A percentile compares a stretch with the other conserved stretches of the same genome.
phyloP scores from a whole-genome alignment of 257 asterid genomes.

The Ligustrum vulgare region DNA sequence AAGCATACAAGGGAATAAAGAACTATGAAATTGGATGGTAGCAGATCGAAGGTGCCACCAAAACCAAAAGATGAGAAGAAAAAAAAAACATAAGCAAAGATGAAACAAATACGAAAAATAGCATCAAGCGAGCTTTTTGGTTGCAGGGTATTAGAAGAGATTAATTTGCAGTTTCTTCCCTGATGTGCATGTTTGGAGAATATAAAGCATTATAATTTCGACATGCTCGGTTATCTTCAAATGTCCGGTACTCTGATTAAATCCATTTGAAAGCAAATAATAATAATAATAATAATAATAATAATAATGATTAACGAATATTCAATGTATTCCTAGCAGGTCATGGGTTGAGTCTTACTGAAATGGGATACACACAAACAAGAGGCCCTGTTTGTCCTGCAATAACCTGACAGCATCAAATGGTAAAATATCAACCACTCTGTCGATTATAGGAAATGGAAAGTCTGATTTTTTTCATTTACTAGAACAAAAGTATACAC shows the following conservation, averaged over 20 bases:
- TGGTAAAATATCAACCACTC: neutral
- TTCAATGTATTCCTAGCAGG: neutral
- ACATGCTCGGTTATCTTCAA: neutral
- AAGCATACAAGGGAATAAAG: conserved; percentile 19
- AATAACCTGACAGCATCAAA: conserved; percentile 33
- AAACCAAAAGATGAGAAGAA: neutral
- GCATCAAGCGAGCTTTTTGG: neutral
- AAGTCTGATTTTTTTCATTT: too few species aligned
- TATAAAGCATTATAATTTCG: too few species aligned
- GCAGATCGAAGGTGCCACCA: neutral
- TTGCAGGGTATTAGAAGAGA: neutral
- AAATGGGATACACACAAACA: conserved; percentile 54
- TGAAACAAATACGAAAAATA: neutral
- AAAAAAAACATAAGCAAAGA: neutral
- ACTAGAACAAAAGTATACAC: too few species aligned
- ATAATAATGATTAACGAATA: too few species aligned
- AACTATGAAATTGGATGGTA: neutral
- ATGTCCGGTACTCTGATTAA: too few species aligned
- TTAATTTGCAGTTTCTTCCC: neutral
- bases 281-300: too few species aligned
- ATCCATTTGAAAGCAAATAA: too few species aligned
- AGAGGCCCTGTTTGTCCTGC: conserved; percentile 47
- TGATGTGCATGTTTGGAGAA: neutral
- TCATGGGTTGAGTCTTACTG: conserved; percentile 34
- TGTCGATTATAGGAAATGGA: too few species aligned